Evolutionary conservation across 257 asterid species (phyloP).

Genomic region (Eucommia ulmoides): DNA sequence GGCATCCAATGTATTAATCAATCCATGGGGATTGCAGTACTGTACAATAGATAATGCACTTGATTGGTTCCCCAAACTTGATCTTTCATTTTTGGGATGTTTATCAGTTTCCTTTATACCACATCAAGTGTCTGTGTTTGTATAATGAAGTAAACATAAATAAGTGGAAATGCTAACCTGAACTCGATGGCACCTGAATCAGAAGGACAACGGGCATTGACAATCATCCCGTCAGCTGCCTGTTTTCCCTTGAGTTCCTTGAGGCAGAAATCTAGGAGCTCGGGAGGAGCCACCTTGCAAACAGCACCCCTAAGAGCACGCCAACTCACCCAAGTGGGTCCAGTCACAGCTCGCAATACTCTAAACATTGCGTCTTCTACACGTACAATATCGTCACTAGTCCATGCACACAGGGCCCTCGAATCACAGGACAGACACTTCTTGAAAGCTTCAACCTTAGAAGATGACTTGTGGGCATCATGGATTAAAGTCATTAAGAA

Average conservation of each 20-base stretch:
- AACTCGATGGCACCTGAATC: slow-evolving; percentile 80
- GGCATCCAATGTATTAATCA: neutral
- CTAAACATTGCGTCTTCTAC: slow-evolving; percentile 83
- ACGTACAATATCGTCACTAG: slow-evolving; percentile 38
- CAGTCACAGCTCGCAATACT: slow-evolving; percentile 72
- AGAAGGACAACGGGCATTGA: slow-evolving; percentile 44
- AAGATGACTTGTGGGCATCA: slow-evolving; percentile 26
- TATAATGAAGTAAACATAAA: neutral
- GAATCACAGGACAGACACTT: slow-evolving; percentile 41
- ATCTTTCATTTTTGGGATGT: neutral
- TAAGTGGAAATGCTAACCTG: slow-evolving; percentile 31
- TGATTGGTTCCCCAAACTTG: neutral
- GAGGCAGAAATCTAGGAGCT: slow-evolving; percentile 85
- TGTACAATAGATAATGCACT: neutral
- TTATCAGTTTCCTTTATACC: neutral
- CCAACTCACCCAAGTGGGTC: slow-evolving; percentile 90
- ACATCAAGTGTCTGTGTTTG: neutral
- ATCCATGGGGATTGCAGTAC: neutral
- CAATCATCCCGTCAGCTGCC: slow-evolving; percentile 72
- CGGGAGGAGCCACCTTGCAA: slow-evolving; percentile 65
- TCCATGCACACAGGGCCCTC: slow-evolving; percentile 61
- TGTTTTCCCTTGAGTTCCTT: slow-evolving; percentile 68
- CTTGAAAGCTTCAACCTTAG: slow-evolving; percentile 29
- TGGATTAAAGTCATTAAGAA: slow-evolving; percentile 53
- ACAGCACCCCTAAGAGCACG: slow-evolving; percentile 94